phyloP scores from a whole-genome alignment of 1,284 basidiomycete genomes.

The Trichosporon ovoides region DNA sequence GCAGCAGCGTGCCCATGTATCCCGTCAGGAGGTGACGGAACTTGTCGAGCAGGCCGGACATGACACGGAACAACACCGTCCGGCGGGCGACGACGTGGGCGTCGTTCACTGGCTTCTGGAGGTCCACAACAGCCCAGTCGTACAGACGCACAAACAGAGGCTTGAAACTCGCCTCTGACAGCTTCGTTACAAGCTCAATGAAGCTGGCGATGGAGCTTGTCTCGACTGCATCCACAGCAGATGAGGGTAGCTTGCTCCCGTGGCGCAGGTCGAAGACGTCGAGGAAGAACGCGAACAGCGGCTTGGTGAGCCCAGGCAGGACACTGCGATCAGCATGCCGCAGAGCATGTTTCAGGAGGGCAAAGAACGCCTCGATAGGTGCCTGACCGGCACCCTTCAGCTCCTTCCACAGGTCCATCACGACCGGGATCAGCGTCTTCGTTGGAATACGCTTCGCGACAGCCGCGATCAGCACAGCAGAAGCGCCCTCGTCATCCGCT shows the following conservation, averaged over 20 bases:
- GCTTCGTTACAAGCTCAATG: slow-evolving; percentile 80
- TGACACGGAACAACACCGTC: slow-evolving; percentile 67
- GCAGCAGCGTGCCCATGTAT: slow-evolving; percentile 72
- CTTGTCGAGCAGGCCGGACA: slow-evolving; percentile 67
- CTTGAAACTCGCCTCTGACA: slow-evolving; percentile 88
- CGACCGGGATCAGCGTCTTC: slow-evolving; percentile 61
- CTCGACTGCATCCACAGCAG: slow-evolving; percentile 47
- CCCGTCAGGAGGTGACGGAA: slow-evolving; percentile 90
- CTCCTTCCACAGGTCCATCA: slow-evolving; percentile 51
- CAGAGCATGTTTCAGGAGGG: slow-evolving; percentile 61
- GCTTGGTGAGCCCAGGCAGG: slow-evolving; percentile 65
- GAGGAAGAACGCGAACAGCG: slow-evolving; percentile 75
- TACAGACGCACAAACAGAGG: slow-evolving; percentile 87
- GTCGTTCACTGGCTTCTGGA: slow-evolving; percentile 43
- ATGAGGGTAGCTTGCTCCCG: slow-evolving; percentile 29
- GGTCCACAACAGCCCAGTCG: slow-evolving; percentile 83
- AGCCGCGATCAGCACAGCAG: slow-evolving; percentile 50
- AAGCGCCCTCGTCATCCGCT: slow-evolving; percentile 22
- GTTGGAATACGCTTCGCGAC: slow-evolving; percentile 65
- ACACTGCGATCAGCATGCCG: slow-evolving; percentile 61
- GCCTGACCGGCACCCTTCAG: slow-evolving; percentile 29
- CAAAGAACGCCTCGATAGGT: slow-evolving; percentile 56
- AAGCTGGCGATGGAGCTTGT: slow-evolving; percentile 62
- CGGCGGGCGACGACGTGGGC: slow-evolving; percentile 49
- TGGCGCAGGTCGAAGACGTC: slow-evolving; percentile 65